Conservation (phyloP, 2,329 filamentous ascomycete species). For the Penicillium sp. region DNA sequence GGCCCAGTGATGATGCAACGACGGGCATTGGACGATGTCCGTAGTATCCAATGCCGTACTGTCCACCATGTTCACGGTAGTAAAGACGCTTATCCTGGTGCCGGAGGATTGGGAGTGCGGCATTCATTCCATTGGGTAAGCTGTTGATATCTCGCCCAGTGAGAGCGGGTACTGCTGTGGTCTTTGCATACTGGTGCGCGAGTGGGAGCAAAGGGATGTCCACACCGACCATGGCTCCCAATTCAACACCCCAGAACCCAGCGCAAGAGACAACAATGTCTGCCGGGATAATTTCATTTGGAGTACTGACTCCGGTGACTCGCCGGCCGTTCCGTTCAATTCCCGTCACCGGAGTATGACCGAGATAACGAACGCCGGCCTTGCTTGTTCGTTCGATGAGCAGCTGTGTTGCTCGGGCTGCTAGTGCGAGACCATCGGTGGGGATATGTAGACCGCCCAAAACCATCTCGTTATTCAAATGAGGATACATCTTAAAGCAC, state of each 20-base stretch:
- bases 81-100: slow-evolving; percentile 65
- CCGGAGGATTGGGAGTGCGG: slow-evolving; percentile 58
- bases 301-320: slow-evolving; percentile 59
- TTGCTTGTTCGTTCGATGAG: slow-evolving; percentile 59
- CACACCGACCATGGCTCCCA: slow-evolving; percentile 61
- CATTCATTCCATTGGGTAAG: slow-evolving; percentile 53
- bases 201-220: slow-evolving; percentile 60
- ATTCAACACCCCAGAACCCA: slow-evolving; percentile 66
- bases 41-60: slow-evolving; percentile 64
- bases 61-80: slow-evolving; percentile 64
- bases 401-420: slow-evolving; percentile 61
- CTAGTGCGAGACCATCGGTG: slow-evolving; percentile 60
- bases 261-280: slow-evolving; percentile 64
- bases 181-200: slow-evolving; percentile 65
- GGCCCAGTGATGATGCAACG: slow-evolving; percentile 54
- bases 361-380: slow-evolving; percentile 60
- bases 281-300: slow-evolving; percentile 52
- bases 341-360: slow-evolving; percentile 57
- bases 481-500: slow-evolving; percentile 56
- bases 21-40: slow-evolving; percentile 63
- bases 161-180: slow-evolving; percentile 52
- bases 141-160: slow-evolving; percentile 40
- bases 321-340: slow-evolving; percentile 52
- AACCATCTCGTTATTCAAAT: slow-evolving; percentile 54
- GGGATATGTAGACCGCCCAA: slow-evolving; percentile 62